Conservation (phyloP, 176 grass and related monocot species). For the Carex pumila region DNA sequence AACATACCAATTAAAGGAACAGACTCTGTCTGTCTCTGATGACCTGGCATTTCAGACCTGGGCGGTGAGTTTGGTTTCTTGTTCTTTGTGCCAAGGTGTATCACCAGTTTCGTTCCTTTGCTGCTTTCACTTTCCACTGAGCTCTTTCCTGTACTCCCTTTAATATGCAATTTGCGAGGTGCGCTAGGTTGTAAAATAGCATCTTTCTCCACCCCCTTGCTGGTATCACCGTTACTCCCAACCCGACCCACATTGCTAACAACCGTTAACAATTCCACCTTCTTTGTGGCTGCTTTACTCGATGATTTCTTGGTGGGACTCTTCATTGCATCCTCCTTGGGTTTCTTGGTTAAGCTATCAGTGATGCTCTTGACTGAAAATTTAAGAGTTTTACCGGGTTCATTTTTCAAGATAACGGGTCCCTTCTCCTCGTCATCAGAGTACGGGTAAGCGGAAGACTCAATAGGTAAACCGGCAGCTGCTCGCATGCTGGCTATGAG, state of each 20-base stretch:
- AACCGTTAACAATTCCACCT: constrained; percentile 43
- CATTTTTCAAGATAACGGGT: constrained; percentile 62
- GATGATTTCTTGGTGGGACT: constrained; percentile 42
- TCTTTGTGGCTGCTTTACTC: constrained; percentile 68
- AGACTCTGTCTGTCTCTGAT: constrained; percentile 69
- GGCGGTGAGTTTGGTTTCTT: constrained; percentile 68
- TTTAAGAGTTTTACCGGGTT: constrained; percentile 57
- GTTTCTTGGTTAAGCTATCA: constrained; percentile 42
- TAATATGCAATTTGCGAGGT: constrained; percentile 51
- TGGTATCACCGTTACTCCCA: constrained; percentile 38
- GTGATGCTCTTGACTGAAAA: constrained; percentile 88
- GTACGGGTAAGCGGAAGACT: constrained; percentile 39
- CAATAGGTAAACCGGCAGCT: constrained; percentile 73
- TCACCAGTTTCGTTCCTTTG: constrained; percentile 88
- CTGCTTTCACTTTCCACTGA: constrained; percentile 43
- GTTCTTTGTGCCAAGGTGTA: constrained; percentile 74
- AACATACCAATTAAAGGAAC: constrained; percentile 50
- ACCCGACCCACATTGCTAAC: constrained; percentile 32
- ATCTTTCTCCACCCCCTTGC: constrained; percentile 49
- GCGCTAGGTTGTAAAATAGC: constrained; percentile 45
- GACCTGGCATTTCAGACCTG: constrained; percentile 67
- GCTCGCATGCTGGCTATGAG: constrained; percentile 70
- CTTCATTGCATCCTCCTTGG: constrained; percentile 42
- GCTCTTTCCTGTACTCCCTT: constrained; percentile 52
- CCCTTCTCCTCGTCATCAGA: constrained; percentile 58